Evolutionary conservation across 2,329 filamentous ascomycete species (phyloP), one percentile per base, ranked within the genome.

Genomic region (Aspergillus glaucus): DNA sequence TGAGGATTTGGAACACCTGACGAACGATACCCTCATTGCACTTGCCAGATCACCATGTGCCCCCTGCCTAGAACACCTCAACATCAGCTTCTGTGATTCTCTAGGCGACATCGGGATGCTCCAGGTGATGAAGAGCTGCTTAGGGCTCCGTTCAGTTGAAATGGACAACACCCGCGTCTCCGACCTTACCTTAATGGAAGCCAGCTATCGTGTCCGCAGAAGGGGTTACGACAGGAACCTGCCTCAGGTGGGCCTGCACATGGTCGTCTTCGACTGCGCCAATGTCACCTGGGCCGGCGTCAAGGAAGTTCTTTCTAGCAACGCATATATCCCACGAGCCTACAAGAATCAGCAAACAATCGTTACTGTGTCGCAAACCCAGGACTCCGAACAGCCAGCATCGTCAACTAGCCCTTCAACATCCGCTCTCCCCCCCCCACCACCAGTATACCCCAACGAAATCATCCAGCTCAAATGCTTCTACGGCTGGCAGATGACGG

Each of bases 101-200:
- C 70, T 98, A 2, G 84, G 89, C 21, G 93, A 97, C 63, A 73
- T 76, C 0, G 92, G 92, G 48, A 86, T 96, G 80, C 75, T 95
- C 0, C 87, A 87, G 0, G 75, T 96, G 2, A 76, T 97, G 57
- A 88, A 89, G 61, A 79, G 78, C 26, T 95, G 90, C 66, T 77
- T 79, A 0, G 77, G 73, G 12, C 77, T 97, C 12, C 76, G 76
- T 43, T 87, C 78, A 26, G 73, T 95, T 12, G 88, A 94, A 46
- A 84, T 97, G 77, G 93, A 98, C 72, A 97, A 97, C 66, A 97
- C 92, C 0, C 84, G 87, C 43, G 83, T 95, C 54, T 92, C 88
- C 14, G 89, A 97, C 61, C 79, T 95, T 1, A 84, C 88, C 4
- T 81, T 97, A 8, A 81, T 85, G 49, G 92, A 96, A 73, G 89